phyloP scores from a whole-genome alignment of 768 basidiomycete genomes.

The Rhodotorula paludigena region DNA sequence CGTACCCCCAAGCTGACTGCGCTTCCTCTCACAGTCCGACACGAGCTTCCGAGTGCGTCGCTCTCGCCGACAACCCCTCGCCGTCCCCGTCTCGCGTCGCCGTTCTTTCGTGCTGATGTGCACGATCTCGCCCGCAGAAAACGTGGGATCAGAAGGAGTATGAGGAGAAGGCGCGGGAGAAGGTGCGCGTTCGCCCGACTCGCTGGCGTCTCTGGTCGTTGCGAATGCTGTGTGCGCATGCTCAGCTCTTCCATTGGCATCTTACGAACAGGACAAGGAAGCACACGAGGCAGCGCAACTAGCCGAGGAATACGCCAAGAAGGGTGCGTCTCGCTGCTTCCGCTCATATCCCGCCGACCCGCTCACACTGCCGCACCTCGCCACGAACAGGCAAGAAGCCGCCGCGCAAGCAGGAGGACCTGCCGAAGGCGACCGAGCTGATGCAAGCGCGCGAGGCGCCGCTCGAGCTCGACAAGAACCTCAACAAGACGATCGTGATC shows the following conservation, averaged over 20 bases:
- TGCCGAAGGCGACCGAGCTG: conserved; percentile 88
- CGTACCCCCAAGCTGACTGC: neutral
- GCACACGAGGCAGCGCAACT: conserved; percentile 77
- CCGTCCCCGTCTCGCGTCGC: neutral
- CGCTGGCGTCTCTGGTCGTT: neutral
- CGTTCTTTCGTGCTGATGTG: neutral
- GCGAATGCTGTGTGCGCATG: neutral
- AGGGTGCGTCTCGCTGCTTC: conserved; percentile 55
- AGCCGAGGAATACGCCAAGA: conserved; percentile 75
- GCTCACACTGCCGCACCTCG: neutral
- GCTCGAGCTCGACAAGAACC: conserved; percentile 88
- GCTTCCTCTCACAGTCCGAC: conserved; percentile 17
- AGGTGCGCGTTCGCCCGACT: conserved; percentile 43
- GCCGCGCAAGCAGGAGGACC: conserved; percentile 76
- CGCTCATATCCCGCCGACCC: neutral
- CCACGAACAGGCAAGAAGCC: neutral
- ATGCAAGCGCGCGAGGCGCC: conserved; percentile 81
- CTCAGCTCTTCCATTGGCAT: neutral
- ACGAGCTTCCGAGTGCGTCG: conserved; percentile 26
- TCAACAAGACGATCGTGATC: conserved; percentile 91
- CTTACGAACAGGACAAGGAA: conserved; percentile 55
- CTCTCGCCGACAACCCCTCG: too few relatives aligned
- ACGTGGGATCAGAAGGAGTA: conserved; percentile 89
- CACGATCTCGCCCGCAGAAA: neutral
- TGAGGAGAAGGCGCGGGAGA: conserved; percentile 71